Conservation (phyloP, 257 asterid species). For the Leptodermis oblonga region DNA sequence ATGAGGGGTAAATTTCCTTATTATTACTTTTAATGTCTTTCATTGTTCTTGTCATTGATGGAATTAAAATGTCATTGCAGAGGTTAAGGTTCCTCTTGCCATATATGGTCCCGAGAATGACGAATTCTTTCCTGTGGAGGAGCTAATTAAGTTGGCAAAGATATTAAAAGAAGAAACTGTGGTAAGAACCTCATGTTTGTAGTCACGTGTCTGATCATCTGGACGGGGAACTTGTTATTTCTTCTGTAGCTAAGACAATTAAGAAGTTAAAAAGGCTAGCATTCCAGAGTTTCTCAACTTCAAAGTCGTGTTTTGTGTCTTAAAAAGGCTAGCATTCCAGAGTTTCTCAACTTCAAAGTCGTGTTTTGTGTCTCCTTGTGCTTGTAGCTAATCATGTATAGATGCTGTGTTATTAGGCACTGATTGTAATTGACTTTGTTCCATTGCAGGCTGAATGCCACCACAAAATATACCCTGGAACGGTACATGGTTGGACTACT, state of each 20-base stretch:
- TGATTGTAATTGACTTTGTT: not conserved
- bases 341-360: too few relatives aligned
- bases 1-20: constrained; percentile 40
- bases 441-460: not conserved
- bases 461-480: not conserved
- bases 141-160: constrained; percentile 27
- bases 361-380: not conserved
- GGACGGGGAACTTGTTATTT: not conserved
- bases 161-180: constrained; percentile 38
- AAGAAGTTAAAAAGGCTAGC: not conserved
- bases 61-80: constrained; percentile 28
- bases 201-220: not conserved
- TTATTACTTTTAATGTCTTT: not conserved
- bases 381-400: not conserved
- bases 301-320: too few relatives aligned
- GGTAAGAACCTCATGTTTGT: constrained; percentile 21
- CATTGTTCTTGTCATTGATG: not conserved
- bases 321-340: too few relatives aligned
- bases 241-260: not conserved
- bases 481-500: constrained; percentile 50
- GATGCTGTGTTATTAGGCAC: constrained; percentile 17
- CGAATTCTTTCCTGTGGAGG: constrained; percentile 40
- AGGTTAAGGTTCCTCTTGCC: constrained; percentile 53
- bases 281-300: too few relatives aligned
- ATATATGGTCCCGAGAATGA: constrained; percentile 62